These are phyloP conservation scores for Tubosaeta sp. DNA, from an alignment of 768 basidiomycete genomes.

Conservation along the genomic window DNA sequence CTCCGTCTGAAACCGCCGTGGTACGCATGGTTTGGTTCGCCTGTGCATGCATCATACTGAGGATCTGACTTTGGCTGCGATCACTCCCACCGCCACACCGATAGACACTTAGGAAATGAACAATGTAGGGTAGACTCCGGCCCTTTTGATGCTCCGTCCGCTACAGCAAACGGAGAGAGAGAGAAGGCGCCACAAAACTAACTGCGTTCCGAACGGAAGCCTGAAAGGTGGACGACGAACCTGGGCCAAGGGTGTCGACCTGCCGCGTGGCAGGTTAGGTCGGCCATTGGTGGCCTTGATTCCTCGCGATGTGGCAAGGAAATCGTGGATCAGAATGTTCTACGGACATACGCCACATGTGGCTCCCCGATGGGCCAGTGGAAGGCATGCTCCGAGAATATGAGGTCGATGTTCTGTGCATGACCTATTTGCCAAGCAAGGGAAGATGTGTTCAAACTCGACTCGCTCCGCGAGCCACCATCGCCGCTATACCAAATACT, in stretches of 20 bases:
- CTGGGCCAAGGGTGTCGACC: constrained; percentile 34
- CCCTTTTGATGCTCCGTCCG: not conserved
- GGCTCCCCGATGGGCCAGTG: constrained; percentile 62
- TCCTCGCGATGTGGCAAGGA: constrained; percentile 35
- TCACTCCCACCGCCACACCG: not conserved
- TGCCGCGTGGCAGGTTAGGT: constrained; percentile 1
- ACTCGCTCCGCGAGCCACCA: too few relatives aligned
- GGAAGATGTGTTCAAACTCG: too few relatives aligned
- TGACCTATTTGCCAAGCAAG: not conserved
- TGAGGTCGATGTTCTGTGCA: not conserved
- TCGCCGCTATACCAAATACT: too few relatives aligned
- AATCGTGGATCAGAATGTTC: constrained; percentile 46
- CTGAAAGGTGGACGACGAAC: constrained; percentile 43
- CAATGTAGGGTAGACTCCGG: not conserved
- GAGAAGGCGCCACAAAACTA: constrained; percentile 52
- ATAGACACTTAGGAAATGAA: constrained; percentile 36
- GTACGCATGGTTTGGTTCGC: not conserved
- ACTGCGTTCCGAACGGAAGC: constrained; percentile 8
- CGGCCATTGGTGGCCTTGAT: not conserved
- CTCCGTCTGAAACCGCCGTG: not conserved
- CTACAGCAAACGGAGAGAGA: not conserved
- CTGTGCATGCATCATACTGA: constrained; percentile 49
- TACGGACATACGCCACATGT: constrained; percentile 69
- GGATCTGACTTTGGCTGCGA: constrained; percentile 55
- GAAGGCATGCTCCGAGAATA: constrained; percentile 50